Percentiles rank a stretch among this genome's conserved stretches.
These are phyloP conservation scores for Bifiguratus adelaidae DNA, from an alignment of 192 early-diverging fungal species.

Conservation along the genomic window DNA sequence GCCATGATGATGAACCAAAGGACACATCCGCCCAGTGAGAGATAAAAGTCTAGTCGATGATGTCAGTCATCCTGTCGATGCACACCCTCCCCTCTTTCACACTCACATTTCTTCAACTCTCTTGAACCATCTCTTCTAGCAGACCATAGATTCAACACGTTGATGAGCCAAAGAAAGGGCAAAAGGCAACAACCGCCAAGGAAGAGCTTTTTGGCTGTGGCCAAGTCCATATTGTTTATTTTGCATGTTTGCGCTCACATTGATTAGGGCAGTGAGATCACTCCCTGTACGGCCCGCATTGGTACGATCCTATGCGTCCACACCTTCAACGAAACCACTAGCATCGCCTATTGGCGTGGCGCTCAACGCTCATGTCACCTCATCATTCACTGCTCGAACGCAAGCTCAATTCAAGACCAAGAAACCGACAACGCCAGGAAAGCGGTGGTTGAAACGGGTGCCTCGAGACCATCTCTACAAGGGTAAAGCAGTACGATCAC, in stretches of 20 bases:
- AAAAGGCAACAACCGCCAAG: slow-evolving; percentile 36
- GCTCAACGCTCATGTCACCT: too few species aligned
- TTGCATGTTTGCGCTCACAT: too few species aligned
- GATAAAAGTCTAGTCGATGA: slow-evolving; percentile 31
- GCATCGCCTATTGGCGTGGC: too few species aligned
- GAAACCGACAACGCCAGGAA: slow-evolving; percentile 80
- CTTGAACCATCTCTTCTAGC: slow-evolving; percentile 34
- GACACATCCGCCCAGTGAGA: slow-evolving; percentile 36
- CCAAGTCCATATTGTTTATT: too few species aligned
- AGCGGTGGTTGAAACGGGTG: slow-evolving; percentile 72
- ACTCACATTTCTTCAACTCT: slow-evolving; percentile 44
- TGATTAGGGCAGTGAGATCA: too few species aligned
- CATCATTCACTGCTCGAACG: slow-evolving; percentile 9
- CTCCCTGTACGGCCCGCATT: too few species aligned
- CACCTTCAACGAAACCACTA: too few species aligned
- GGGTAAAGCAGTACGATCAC: slow-evolving; percentile 66
- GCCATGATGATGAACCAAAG: slow-evolving; percentile 34
- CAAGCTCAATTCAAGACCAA: slow-evolving; percentile 80
- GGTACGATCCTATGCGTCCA: too few species aligned
- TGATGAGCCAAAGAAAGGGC: slow-evolving; percentile 64
- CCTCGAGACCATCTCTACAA: slow-evolving; percentile 83
- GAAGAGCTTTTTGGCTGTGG: slow-evolving; percentile 51
- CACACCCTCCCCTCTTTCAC: too few species aligned
- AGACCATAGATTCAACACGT: slow-evolving; percentile 55
- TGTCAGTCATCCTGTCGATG: not conserved